Base-by-base conservation (phyloP, 2,329 filamentous ascomycete genomes). In the Zymoseptoria pseudotritici region DNA sequence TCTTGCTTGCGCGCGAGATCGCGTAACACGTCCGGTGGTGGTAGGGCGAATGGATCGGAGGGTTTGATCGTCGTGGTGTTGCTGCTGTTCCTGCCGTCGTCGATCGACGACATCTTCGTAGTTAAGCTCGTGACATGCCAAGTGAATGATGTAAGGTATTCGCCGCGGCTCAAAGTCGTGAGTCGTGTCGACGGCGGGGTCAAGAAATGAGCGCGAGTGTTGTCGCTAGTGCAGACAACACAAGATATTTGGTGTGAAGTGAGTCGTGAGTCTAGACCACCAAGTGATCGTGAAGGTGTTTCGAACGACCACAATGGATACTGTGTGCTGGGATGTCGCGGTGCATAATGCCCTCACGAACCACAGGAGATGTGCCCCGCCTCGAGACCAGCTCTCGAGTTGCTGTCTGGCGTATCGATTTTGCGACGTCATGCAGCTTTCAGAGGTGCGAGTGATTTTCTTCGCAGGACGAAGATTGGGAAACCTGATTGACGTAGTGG, bases 1-100 rank as follows among this genome's bases (percentile, higher is more conserved):
- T 73, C 67, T 61, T 75, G 73, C 60, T 70, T 69, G 31, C 64
- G 63, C 52, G 67, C 68, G 52, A 75, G 74, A 21, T 73, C 72
- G 22, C 66, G 63, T 53, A 75, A 62, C 22, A 66, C 61, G 46
- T 74, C 71, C 4, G 67, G 63, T 17, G 71, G 55, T n/a, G 73
- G 73, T 20, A 74, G 63, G 9, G 60, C 59, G 17, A 69, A 60
- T 21, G 59, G 66, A 54, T 66, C 62, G 13, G 50, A n/a, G 57
- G 51, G 54, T 54, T 57, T 50, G 55, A 51, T 53, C 49, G 56
- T 63, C 59, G 36, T 46, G 13, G 36, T 46, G 17, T 13, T 46
- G 36, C 36, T 46, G 36, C 36, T 46, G 36, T 46, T 46, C 36
- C 36, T 46, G 36, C 36, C 36, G 36, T 17, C 36, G 36, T 46